Percentiles rank a stretch among this genome's conserved stretches.
These are phyloP conservation scores for Trypanosoma brucei DNA, from an alignment of 208 protist genomes.

Conservation along the genomic window DNA sequence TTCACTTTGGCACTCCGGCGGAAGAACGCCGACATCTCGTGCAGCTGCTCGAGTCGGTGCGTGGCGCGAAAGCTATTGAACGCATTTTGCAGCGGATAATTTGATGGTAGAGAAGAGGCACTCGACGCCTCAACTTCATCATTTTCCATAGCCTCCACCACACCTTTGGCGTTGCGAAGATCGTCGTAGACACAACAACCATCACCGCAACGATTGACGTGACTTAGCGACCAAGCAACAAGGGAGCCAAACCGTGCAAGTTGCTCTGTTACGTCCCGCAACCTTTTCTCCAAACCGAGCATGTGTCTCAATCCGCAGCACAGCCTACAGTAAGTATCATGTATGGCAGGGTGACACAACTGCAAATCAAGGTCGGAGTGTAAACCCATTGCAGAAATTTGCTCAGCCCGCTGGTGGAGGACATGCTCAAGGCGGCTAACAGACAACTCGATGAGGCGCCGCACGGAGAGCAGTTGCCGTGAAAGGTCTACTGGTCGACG, in stretches of 20 bases:
- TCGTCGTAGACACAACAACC: not conserved
- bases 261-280: conserved; percentile 17
- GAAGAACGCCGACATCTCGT: conserved; percentile 25
- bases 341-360: conserved; percentile 43
- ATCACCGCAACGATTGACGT: conserved; percentile 2
- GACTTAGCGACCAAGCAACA: conserved; percentile 37
- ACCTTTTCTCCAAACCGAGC: conserved; percentile 27
- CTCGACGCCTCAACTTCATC: conserved; percentile 22
- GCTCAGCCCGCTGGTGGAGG: conserved; percentile 59
- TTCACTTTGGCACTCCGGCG: conserved; percentile 24
- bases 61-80: conserved; percentile 32
- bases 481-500: conserved; percentile 9
- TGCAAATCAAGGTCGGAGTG: conserved; percentile 61
- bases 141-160: conserved; percentile 37
- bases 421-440: conserved; percentile 51
- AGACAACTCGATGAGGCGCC: conserved; percentile 46
- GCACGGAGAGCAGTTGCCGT: conserved; percentile 48
- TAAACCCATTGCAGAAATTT: conserved; percentile 36
- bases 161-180: conserved; percentile 16
- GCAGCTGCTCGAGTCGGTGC: conserved; percentile 21
- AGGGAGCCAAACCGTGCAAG: conserved; percentile 34
- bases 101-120: not conserved
- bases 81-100: conserved; percentile 7
- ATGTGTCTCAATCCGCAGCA: conserved; percentile 44
- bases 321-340: conserved; percentile 42